Percentiles rank a stretch among this genome's conserved stretches.
Evolutionary conservation across 352 stramenopile species (phyloP).

Genomic region (Aphanomyces stellatus): DNA sequence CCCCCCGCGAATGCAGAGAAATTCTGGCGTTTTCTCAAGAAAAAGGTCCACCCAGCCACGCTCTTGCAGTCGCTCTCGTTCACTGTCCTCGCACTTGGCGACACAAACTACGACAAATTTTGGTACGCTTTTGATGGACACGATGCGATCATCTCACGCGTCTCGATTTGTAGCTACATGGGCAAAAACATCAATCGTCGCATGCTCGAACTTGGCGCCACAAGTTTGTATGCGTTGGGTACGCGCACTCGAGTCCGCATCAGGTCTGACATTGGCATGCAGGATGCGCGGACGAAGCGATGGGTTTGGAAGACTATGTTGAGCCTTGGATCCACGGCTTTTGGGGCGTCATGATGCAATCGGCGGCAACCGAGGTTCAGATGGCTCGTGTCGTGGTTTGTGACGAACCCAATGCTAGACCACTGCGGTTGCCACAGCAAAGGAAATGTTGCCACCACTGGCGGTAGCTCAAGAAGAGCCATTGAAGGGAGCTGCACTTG

Average conservation of each 20-base stretch:
- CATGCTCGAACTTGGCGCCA: slow-evolving; percentile 80
- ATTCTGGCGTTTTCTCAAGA: slow-evolving; percentile 91
- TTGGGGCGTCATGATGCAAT: slow-evolving; percentile 24
- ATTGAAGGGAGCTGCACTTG: no score
- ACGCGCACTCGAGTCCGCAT: slow-evolving; percentile 8
- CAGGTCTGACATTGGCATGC: slow-evolving; percentile 18
- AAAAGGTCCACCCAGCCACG: slow-evolving; percentile 64
- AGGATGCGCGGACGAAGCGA: slow-evolving; percentile 88
- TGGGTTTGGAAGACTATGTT: slow-evolving; percentile 89
- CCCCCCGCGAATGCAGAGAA: slow-evolving; percentile 88
- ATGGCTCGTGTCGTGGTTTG: no score
- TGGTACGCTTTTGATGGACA: slow-evolving; percentile 38
- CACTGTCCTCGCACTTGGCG: slow-evolving; percentile 75
- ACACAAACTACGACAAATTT: slow-evolving; percentile 98
- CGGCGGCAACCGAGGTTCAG: no score
- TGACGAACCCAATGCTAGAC: neutral
- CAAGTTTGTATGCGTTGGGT: slow-evolving; percentile 62
- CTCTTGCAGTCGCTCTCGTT: slow-evolving; percentile 66
- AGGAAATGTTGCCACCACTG: no score
- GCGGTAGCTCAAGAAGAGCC: no score
- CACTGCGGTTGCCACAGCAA: no score
- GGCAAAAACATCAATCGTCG: slow-evolving; percentile 86
- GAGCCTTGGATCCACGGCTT: slow-evolving; percentile 86
- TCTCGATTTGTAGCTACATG: slow-evolving; percentile 33
- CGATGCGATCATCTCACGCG: neutral